Conservation (phyloP, 2,329 filamentous ascomycete genomes). For the Teratosphaeria nubilosa region DNA sequence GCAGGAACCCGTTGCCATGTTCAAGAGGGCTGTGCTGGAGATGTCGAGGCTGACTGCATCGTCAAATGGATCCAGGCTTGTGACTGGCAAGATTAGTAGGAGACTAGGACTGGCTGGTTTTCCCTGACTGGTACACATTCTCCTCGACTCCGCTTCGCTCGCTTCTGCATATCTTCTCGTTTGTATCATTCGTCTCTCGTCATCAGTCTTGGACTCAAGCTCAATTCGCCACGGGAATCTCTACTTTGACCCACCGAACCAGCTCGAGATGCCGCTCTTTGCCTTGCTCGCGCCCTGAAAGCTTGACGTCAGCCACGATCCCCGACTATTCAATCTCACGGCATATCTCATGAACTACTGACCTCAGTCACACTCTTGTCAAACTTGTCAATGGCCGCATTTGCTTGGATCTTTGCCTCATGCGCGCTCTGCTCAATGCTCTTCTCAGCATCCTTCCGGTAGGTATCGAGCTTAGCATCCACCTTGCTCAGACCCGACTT, state of each 20-base stretch:
- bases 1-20: no score
- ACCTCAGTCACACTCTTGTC: slow-evolving; percentile 59
- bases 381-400: slow-evolving; percentile 58
- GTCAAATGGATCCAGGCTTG: no score
- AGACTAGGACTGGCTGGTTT: no score
- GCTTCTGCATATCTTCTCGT: neutral
- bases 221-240: neutral
- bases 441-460: slow-evolving; percentile 43
- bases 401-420: slow-evolving; percentile 47
- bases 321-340: no score
- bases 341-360: neutral
- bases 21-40: no score
- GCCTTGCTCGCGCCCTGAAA: neutral
- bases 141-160: neutral
- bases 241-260: slow-evolving; percentile 1
- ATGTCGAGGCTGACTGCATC: no score
- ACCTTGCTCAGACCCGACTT: slow-evolving; percentile 10
- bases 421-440: slow-evolving; percentile 53
- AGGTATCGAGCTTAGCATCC: slow-evolving; percentile 12
- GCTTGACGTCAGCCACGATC: neutral
- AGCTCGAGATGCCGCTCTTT: neutral
- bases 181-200: neutral
- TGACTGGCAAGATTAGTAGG: neutral
- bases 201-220: neutral
- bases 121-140: no score